Evolutionary conservation across 208 protist species (phyloP), one percentile per base, ranked within the genome.

Genomic region (Crithidia expoeki): DNA sequence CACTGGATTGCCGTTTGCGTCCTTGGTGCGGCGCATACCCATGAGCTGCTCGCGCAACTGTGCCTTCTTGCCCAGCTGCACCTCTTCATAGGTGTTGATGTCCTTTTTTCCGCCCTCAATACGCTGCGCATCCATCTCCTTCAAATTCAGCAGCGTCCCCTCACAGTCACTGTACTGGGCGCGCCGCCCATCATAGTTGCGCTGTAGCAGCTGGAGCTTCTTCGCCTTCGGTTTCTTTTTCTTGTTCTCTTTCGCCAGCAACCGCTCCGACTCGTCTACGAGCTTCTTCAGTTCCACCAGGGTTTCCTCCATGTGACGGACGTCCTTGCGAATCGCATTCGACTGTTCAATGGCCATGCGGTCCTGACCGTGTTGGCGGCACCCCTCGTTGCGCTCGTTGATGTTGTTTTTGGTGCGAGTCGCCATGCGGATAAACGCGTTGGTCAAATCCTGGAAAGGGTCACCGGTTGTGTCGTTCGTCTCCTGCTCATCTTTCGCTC

Each of bases 341-440:
- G 84, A 90, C 56, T 89, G 76, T 55, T 88, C 82, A 64, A 93
- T 87, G 9, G 77, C 63, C 71, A 89, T 81, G 23, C 76, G 75
- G 46, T 90, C 88, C 30, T 89, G 74, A 1, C 84, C 84, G 68
- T 90, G 73, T 36, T 81, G 27, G 1, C 68, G 57, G 58, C 57
- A 74, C 19, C 83, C 82, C 25, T 86, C 68, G 58, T 90, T 93
- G 42, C 88, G 81, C 49, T 90, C 82, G 19, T 77, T 77, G 49
- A 93, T 93, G 56, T 53, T 72, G n/a, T 78, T 72, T 53, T 89
- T 90, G 27, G 73, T 77, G 27, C 74, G 71, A 19, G 70, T 73
- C 6, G 86, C 74, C 27, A 69, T 68, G 7, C 67, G 65, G 52
- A 90, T 83, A 33, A 90, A 90, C 12, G 71, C 56, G 40, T 81